A percentile compares a stretch with the other conserved stretches of the same genome.
Evolutionary conservation across 805 yeast species (phyloP).

Genomic region (Spathaspora boniae): DNA sequence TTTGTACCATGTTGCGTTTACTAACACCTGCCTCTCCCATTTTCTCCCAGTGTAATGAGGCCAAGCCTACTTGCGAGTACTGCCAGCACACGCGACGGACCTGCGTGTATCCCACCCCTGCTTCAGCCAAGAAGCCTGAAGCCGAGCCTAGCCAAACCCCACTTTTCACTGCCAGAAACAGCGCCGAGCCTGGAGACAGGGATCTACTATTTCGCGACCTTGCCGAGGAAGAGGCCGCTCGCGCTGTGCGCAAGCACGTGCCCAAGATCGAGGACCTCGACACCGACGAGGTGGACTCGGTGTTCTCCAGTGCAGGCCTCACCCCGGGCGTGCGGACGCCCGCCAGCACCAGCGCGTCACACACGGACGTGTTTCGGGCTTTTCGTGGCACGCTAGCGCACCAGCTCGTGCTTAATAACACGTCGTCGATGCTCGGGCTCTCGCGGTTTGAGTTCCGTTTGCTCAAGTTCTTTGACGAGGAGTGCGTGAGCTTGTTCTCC

Average conservation of each 20-base stretch:
- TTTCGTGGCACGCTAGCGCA: conserved; percentile 4
- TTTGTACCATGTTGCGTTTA: too few relatives aligned
- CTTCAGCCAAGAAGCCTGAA: conserved; percentile 2
- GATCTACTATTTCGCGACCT: too few relatives aligned
- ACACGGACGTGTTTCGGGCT: background rate
- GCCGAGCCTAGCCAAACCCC: background rate
- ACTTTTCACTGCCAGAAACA: background rate
- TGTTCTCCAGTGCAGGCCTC: too few relatives aligned
- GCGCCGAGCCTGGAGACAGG: background rate
- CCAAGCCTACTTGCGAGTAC: conserved; percentile 30
- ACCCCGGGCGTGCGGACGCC: background rate
- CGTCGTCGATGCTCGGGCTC: conserved; percentile 16
- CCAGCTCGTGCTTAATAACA: conserved; percentile 12
- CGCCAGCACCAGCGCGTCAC: background rate
- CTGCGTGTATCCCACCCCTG: conserved; percentile 20
- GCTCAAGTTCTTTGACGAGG: conserved; percentile 23
- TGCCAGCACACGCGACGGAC: conserved; percentile 24
- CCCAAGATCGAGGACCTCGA: too few relatives aligned
- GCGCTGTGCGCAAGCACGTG: too few relatives aligned
- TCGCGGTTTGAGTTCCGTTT: conserved; percentile 11
- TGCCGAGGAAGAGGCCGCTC: too few relatives aligned
- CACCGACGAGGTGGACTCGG: too few relatives aligned
- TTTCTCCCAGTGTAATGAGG: conserved; percentile 26
- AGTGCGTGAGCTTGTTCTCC: conserved; percentile 25
- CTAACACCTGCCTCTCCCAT: background rate